These are phyloP conservation scores for Neofusicoccum sp. DNA, from an alignment of 2,329 filamentous ascomycete genomes.

Conservation along the genomic window DNA sequence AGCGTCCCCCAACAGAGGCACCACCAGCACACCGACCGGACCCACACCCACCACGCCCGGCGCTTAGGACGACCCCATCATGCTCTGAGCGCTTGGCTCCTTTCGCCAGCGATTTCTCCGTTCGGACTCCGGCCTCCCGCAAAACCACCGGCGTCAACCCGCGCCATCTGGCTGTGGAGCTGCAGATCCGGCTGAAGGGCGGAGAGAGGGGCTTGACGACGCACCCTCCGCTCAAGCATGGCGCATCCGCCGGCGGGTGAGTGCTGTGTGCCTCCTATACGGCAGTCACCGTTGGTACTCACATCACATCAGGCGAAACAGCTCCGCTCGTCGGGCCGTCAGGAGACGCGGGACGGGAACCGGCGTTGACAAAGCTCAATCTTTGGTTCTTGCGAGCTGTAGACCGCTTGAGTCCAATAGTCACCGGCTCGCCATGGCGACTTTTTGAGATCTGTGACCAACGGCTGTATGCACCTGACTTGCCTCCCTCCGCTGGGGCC, in stretches of 20 bases:
- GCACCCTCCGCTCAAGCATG: too few relatives aligned
- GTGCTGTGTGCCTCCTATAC: neutral
- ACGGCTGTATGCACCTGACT: conserved; percentile 23
- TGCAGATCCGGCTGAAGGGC: neutral
- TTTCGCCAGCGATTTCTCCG: neutral
- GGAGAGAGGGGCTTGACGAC: neutral
- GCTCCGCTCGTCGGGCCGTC: neutral
- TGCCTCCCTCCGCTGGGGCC: too few relatives aligned
- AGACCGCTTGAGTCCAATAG: neutral
- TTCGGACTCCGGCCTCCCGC: neutral
- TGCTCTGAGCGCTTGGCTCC: conserved; percentile 2
- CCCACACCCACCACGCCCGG: neutral
- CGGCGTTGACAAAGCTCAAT: neutral
- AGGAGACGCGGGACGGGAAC: neutral
- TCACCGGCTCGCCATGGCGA: conserved; percentile 21
- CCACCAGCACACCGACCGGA: neutral
- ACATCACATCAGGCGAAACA: neutral
- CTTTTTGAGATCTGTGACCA: conserved; percentile 32
- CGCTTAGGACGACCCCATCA: neutral
- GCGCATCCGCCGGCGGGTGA: conserved; percentile 2
- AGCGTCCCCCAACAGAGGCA: neutral
- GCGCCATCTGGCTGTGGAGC: neutral
- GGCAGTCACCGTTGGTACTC: neutral
- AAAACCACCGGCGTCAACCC: neutral
- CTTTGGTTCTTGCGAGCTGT: neutral